Evolutionary conservation across 1,284 basidiomycete genomes (phyloP).

Genomic region (Trametes polyzona): DNA sequence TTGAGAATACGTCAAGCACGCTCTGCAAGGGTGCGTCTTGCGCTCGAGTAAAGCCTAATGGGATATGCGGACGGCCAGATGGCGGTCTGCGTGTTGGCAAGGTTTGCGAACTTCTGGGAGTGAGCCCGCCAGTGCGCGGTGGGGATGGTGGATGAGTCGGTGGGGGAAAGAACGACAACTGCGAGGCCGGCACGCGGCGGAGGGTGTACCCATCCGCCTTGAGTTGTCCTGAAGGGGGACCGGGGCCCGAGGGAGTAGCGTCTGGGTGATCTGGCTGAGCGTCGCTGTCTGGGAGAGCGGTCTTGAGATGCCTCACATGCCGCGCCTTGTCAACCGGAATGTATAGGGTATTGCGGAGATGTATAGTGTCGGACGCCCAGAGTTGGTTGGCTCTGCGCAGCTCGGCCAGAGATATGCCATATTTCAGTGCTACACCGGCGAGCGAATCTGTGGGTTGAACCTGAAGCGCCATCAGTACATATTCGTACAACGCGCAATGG

Average conservation of each 20-base stretch:
- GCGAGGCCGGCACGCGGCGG: conserved; percentile 35
- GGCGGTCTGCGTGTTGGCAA: conserved; percentile 6
- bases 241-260: neutral
- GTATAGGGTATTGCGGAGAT: conserved; percentile 80
- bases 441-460: conserved; percentile 77
- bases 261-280: conserved; percentile 12
- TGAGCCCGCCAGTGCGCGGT: neutral
- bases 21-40: conserved; percentile 12
- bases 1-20: conserved; percentile 21
- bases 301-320: conserved; percentile 34
- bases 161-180: conserved; percentile 37
- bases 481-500: no score
- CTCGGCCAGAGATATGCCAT: conserved; percentile 83
- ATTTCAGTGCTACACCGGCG: conserved; percentile 83
- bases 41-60: conserved; percentile 10
- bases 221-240: neutral
- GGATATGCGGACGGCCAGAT: conserved; percentile 6
- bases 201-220: conserved; percentile 26
- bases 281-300: conserved; percentile 9
- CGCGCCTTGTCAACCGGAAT: conserved; percentile 64
- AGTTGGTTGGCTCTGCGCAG: conserved; percentile 87
- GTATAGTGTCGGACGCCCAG: conserved; percentile 89
- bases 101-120: conserved; percentile 3
- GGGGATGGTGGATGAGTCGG: conserved; percentile 17
- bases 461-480: conserved; percentile 44